Evolutionary conservation across 163 green algal genomes (phyloP).

Genomic region (Scenedesmus sp.): DNA sequence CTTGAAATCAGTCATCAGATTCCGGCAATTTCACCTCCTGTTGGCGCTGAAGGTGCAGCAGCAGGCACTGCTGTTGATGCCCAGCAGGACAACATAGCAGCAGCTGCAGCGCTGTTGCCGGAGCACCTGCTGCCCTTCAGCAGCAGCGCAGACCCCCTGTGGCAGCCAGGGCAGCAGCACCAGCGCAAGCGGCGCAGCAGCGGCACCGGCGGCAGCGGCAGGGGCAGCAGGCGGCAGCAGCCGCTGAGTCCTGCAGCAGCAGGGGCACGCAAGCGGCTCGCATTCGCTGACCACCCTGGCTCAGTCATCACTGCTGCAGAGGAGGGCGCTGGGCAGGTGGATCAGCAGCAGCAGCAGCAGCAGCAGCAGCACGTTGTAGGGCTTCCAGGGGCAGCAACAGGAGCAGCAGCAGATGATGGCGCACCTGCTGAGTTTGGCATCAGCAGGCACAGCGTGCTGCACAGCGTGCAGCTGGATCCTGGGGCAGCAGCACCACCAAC

Average conservation of each 20-base stretch:
- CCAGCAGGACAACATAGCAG: slow-evolving; percentile 5
- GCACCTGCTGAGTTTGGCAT: neutral
- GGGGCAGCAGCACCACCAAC: neutral
- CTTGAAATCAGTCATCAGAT: neutral
- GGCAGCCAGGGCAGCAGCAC: neutral
- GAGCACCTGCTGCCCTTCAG: neutral
- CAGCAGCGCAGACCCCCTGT: too few species aligned
- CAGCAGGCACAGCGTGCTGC: neutral
- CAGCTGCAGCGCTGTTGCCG: neutral
- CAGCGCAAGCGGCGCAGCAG: slow-evolving; percentile 12
- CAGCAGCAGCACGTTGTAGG: neutral
- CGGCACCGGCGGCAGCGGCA: slow-evolving; percentile 5
- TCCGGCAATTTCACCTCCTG: neutral
- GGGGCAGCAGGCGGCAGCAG: neutral
- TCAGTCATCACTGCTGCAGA: neutral
- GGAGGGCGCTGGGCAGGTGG: neutral
- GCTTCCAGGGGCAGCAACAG: neutral
- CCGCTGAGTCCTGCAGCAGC: neutral
- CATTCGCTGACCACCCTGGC: neutral
- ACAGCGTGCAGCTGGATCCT: neutral
- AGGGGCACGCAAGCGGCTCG: neutral
- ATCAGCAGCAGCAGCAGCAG: slow-evolving; percentile 10
- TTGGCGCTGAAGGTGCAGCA: neutral
- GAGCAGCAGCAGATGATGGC: neutral
- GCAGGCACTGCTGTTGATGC: neutral